These are phyloP conservation scores for Plantago major DNA, from an alignment of 257 asterid genomes.

Conservation along the genomic window DNA sequence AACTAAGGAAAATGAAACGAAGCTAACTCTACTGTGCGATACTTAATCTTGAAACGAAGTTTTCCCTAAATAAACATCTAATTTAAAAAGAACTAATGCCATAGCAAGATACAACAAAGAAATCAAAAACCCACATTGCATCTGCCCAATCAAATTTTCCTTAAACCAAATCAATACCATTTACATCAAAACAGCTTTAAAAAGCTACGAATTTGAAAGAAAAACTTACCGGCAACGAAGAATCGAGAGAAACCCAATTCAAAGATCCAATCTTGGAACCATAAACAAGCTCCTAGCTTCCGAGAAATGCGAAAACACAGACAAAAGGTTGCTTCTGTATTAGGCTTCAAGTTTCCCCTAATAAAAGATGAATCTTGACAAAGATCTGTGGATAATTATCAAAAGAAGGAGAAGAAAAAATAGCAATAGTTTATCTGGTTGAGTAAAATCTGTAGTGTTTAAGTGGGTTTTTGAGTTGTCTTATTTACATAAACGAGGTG, in stretches of 20 bases:
- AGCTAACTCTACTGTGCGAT: slow-evolving; percentile 8
- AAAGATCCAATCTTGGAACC: slow-evolving; percentile 31
- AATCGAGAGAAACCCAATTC: slow-evolving; percentile 23
- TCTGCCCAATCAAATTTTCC: neutral
- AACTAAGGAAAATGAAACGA: slow-evolving; percentile 11
- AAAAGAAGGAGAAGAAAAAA: slow-evolving; percentile 11
- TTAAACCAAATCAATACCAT: slow-evolving; percentile 1
- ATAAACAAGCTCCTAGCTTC: slow-evolving; percentile 4
- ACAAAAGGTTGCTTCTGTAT: slow-evolving; percentile 9
- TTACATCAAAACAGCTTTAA: slow-evolving; percentile 9
- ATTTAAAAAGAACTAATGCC: neutral
- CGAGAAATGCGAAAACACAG: slow-evolving; percentile 1
- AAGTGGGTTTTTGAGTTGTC: neutral
- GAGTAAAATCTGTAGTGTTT: neutral
- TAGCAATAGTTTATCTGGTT: slow-evolving; percentile 13
- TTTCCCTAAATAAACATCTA: neutral
- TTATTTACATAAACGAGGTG: slow-evolving; percentile 22
- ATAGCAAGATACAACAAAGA: slow-evolving; percentile 1
- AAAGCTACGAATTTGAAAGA: neutral
- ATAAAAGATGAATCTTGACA: slow-evolving; percentile 17
- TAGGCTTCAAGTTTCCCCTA: slow-evolving; percentile 22
- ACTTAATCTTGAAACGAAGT: slow-evolving; percentile 13
- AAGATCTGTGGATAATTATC: slow-evolving; percentile 28
- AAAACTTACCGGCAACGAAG: slow-evolving; percentile 26
- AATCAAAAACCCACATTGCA: slow-evolving; percentile 11